phyloP scores from a whole-genome alignment of 2,329 filamentous ascomycete species.

The Colletotrichum chrysophilum region DNA sequence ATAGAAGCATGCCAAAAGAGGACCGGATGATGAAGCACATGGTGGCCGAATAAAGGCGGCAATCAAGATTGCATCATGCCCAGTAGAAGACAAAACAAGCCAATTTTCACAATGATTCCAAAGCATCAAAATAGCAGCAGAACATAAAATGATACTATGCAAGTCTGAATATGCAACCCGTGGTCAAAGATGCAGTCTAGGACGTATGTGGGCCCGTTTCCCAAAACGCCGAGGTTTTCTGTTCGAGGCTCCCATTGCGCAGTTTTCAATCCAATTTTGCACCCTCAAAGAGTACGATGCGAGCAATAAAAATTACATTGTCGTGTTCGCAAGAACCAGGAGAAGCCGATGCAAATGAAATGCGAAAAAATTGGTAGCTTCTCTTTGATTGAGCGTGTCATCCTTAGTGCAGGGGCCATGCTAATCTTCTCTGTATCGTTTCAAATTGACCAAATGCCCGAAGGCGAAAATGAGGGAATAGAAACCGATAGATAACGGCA shows the following conservation, averaged over 20 bases:
- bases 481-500: background rate
- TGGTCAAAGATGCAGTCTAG: background rate
- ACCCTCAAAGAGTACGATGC: background rate
- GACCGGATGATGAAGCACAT: too few species aligned
- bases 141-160: too few species aligned
- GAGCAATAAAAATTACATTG: background rate
- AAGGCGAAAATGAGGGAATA: slow-evolving; percentile 15
- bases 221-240: background rate
- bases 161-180: background rate
- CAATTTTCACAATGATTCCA: too few species aligned
- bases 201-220: background rate
- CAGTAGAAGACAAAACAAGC: too few species aligned
- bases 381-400: slow-evolving; percentile 89
- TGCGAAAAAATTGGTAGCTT: slow-evolving; percentile 52
- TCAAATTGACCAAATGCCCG: slow-evolving; percentile 33
- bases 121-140: too few species aligned
- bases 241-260: background rate
- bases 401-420: slow-evolving; percentile 91
- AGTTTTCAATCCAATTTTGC: background rate
- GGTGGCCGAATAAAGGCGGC: too few species aligned
- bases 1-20: too few species aligned
- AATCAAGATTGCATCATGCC: too few species aligned
- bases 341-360: background rate
- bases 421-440: slow-evolving; percentile 49
- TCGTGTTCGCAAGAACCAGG: background rate